A percentile compares a stretch with the other conserved stretches of the same genome.
Conservation (phyloP, 2,329 filamentous ascomycete species). For the Aspergillus ustus region DNA sequence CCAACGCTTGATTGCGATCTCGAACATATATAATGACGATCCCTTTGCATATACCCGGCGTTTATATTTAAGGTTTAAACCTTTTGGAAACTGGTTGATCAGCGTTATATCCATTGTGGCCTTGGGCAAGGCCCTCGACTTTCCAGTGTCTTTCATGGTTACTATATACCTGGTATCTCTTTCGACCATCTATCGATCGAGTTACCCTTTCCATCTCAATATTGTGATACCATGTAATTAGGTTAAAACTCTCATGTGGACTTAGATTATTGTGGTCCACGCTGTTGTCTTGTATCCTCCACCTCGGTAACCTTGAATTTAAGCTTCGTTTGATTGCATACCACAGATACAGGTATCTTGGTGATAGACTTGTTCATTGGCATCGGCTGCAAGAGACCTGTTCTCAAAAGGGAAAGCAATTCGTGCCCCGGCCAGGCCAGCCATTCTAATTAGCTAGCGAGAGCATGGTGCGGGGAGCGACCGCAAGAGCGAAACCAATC, state of each 20-base stretch:
- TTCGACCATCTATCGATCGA: neutral
- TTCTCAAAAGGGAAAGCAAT: neutral
- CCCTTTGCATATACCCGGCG: constrained; percentile 9
- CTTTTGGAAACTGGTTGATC: neutral
- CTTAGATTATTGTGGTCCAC: neutral
- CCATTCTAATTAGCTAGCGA: neutral
- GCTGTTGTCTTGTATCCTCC: too few species aligned
- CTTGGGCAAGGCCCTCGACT: neutral
- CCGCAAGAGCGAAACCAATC: neutral
- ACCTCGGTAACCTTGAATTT: too few species aligned
- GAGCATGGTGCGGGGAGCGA: neutral
- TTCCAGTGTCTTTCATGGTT: neutral
- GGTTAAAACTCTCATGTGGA: neutral
- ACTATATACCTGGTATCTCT: neutral
- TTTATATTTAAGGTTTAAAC: constrained; percentile 3
- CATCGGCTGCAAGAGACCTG: neutral
- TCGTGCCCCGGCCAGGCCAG: neutral
- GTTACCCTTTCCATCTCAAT: neutral
- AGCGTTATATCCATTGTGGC: neutral
- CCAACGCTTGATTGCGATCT: neutral
- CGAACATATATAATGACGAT: constrained; percentile 1
- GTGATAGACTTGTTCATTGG: neutral
- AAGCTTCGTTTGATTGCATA: neutral
- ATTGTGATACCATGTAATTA: constrained; percentile 3
- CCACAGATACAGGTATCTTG: too few species aligned